Evolutionary conservation across 345 rosid genomes (phyloP), one percentile per base, ranked within the genome.

Genomic region (Citrus glauca): DNA sequence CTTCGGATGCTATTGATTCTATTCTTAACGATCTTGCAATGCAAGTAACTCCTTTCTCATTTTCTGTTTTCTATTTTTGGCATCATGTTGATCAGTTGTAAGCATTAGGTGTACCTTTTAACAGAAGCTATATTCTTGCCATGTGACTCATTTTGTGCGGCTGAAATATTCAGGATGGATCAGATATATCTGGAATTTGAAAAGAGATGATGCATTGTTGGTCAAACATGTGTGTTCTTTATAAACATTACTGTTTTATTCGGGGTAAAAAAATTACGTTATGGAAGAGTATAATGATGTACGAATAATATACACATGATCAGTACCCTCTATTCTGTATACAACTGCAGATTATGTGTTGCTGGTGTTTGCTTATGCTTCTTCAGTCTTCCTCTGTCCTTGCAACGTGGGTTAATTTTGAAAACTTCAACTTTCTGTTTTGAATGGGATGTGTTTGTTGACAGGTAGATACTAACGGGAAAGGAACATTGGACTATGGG

Each of bases 381-480:
- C 28, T 27, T 56, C 73, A 7, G 13, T 14, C 27, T 8, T 14
- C 4, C 67, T 37, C 24, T 16, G 22, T 50, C 22, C 42, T 6
- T 1, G 38, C 33, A 57, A 61, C 9, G 11, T 38, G 24, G 1
- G 20, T 63, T 45, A 20, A 30, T 20, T 50, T 70, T 45, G 19
- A 11, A 62, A 74, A 16, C 42, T 28, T 61, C 13, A 20, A 42
- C 56, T 5, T 65, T 53, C 56, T 40, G 6, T 40, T 78, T 75
- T 79, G 42, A 59, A 73, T 62, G 75, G 81, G 42, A 60, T 62
- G 78, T 76, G 75, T 76, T 72, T 84, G 84, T 79, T 72, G 76
- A 60, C 88, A 97, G 98, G 99, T 93, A 77, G 96, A 97, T 88
- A 85, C 94, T 68, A 91, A 89, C 77, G 98, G 97, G 77, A 97